phyloP scores from a whole-genome alignment of 2,329 filamentous ascomycete species.

The Epichloe sibirici region DNA sequence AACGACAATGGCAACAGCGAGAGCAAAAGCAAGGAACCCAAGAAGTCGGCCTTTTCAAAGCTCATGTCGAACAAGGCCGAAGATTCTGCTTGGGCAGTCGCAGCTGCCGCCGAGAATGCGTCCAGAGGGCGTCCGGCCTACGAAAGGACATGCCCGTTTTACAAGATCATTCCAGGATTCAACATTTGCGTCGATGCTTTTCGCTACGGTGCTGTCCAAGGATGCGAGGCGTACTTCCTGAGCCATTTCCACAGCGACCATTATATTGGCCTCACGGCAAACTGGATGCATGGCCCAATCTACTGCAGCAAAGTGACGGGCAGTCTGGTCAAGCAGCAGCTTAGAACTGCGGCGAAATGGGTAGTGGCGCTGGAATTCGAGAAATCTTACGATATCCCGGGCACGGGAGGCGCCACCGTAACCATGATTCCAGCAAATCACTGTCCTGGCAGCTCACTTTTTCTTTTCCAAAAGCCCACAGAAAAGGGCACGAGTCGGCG shows the following conservation, averaged over 20 bases:
- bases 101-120: constrained; percentile 65
- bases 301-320: constrained; percentile 92
- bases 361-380: constrained; percentile 82
- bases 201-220: constrained; percentile 83
- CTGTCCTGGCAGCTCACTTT: constrained; percentile 88
- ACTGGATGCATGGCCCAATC: constrained; percentile 87
- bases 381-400: constrained; percentile 62
- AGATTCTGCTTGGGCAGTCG: constrained; percentile 77
- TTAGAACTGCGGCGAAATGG: constrained; percentile 76
- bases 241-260: constrained; percentile 98
- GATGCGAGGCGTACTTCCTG: constrained; percentile 88
- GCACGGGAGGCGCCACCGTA: constrained; percentile 62
- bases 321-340: constrained; percentile 75
- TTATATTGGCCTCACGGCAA: constrained; percentile 80
- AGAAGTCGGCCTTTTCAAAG: constrained; percentile 71
- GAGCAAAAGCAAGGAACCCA: constrained; percentile 18
- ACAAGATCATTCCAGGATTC: constrained; percentile 93
- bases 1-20: constrained; percentile 19
- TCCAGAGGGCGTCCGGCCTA: constrained; percentile 78
- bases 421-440: constrained; percentile 97
- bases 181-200: constrained; percentile 94
- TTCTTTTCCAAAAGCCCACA: constrained; percentile 73
- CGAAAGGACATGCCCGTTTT: constrained; percentile 88
- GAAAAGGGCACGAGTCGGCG: constrained; percentile 47
- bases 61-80: constrained; percentile 90